These are phyloP conservation scores for Striga asiatica DNA, from an alignment of 257 asterid genomes.

Conservation along the genomic window DNA sequence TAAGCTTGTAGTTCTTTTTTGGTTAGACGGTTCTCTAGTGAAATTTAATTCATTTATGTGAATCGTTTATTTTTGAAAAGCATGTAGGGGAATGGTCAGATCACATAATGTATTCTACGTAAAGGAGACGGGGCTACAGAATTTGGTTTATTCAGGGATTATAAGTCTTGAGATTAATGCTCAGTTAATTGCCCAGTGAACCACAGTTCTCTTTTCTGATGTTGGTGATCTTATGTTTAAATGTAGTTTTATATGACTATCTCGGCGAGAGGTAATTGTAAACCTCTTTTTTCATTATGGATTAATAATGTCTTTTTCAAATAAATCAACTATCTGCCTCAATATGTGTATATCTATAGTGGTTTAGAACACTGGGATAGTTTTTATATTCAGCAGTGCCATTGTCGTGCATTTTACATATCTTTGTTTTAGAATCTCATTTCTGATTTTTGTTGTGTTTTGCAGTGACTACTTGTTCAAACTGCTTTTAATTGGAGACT, in stretches of 20 bases:
- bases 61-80: too few relatives aligned
- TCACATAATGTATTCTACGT: background rate
- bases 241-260: too few relatives aligned
- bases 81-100: background rate
- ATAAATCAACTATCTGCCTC: background rate
- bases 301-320: background rate
- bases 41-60: too few relatives aligned
- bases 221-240: too few relatives aligned
- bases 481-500: slow-evolving; percentile 72
- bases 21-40: too few relatives aligned
- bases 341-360: background rate
- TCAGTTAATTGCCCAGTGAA: too few relatives aligned
- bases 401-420: background rate
- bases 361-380: background rate
- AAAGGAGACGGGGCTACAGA: background rate
- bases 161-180: too few relatives aligned
- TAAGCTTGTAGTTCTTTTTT: too few relatives aligned
- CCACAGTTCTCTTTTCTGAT: too few relatives aligned
- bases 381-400: background rate
- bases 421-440: background rate
- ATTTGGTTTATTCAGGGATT: too few relatives aligned
- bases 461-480: slow-evolving; percentile 82
- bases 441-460: slow-evolving; percentile 13
- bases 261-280: too few relatives aligned
- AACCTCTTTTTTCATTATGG: background rate